Evolutionary conservation across 1,139 yeast species (phyloP).

Genomic region (Pneumocystis murina): DNA sequence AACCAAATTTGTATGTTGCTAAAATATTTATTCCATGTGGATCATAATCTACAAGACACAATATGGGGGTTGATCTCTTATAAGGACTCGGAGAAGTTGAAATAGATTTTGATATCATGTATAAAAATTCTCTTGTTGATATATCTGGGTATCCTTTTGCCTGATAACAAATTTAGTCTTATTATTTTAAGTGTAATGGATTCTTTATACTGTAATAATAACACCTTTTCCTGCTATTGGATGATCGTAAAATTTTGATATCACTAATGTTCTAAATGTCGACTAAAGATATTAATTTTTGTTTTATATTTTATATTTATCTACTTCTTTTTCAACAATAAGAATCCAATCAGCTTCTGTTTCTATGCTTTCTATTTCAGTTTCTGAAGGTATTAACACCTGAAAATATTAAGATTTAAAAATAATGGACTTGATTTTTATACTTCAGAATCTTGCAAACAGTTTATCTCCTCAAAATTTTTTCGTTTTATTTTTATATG

Average conservation of each 20-base stretch:
- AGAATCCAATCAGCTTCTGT: conserved; percentile 26
- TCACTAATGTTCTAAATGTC: conserved; percentile 17
- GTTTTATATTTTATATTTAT: conserved; percentile 5
- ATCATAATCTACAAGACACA: conserved; percentile 43
- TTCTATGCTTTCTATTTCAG: not conserved
- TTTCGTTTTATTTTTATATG: conserved; percentile 19
- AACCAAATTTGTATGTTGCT: conserved; percentile 28
- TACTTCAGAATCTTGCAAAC: conserved; percentile 15
- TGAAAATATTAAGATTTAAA: not conserved
- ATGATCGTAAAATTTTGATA: conserved; percentile 3
- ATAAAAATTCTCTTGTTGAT: conserved; percentile 46
- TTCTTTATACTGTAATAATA: conserved; percentile 12
- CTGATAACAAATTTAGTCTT: not conserved
- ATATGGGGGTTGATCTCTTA: conserved; percentile 34
- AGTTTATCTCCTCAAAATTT: conserved; percentile 14
- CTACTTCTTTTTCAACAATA: conserved; percentile 51
- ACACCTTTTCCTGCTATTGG: conserved; percentile 11
- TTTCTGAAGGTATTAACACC: conserved; percentile 1
- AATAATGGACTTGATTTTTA: conserved; percentile 1
- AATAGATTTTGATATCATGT: conserved; percentile 20
- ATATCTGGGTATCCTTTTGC: conserved; percentile 67
- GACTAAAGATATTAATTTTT: not conserved
- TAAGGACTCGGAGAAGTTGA: conserved; percentile 1
- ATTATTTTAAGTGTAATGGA: not conserved
- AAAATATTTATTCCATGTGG: conserved; percentile 55